phyloP scores from a whole-genome alignment of 2,329 filamentous ascomycete species.

The Phaeosphaeria sp. region DNA sequence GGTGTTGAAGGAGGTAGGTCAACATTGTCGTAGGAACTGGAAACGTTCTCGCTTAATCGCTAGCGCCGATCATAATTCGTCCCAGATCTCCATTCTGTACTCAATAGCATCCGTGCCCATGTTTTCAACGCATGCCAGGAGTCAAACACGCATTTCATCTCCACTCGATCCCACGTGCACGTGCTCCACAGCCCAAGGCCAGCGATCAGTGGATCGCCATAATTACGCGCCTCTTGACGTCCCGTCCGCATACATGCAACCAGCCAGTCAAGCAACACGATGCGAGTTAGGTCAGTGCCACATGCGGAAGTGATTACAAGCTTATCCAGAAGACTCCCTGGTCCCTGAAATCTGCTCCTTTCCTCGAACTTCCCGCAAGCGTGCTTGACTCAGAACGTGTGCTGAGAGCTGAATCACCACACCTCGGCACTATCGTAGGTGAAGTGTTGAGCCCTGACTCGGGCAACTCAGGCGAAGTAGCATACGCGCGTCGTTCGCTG shows the following conservation, averaged over 20 bases:
- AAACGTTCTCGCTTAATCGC: not conserved
- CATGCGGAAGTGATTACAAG: not conserved
- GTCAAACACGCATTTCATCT: not conserved
- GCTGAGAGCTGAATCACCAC: not conserved
- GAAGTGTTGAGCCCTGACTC: not conserved
- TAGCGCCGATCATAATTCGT: not conserved
- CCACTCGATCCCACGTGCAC: not conserved
- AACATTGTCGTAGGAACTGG: too few relatives aligned
- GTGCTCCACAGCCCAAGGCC: not conserved
- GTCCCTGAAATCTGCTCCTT: not conserved
- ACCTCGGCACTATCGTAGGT: not conserved
- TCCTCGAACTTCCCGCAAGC: not conserved
- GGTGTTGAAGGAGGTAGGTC: too few relatives aligned
- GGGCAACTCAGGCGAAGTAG: not conserved
- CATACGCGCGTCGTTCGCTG: not conserved
- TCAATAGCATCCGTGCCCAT: not conserved
- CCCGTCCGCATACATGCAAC: too few relatives aligned
- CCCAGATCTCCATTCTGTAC: not conserved
- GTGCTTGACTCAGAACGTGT: not conserved
- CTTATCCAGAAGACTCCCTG: not conserved
- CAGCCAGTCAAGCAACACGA: not conserved
- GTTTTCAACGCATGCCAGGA: not conserved
- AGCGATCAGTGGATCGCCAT: not conserved
- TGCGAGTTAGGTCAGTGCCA: not conserved
- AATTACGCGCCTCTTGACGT: not conserved